phyloP scores from a whole-genome alignment of 192 early-diverging fungal species.

The Coemansia asiatica region DNA sequence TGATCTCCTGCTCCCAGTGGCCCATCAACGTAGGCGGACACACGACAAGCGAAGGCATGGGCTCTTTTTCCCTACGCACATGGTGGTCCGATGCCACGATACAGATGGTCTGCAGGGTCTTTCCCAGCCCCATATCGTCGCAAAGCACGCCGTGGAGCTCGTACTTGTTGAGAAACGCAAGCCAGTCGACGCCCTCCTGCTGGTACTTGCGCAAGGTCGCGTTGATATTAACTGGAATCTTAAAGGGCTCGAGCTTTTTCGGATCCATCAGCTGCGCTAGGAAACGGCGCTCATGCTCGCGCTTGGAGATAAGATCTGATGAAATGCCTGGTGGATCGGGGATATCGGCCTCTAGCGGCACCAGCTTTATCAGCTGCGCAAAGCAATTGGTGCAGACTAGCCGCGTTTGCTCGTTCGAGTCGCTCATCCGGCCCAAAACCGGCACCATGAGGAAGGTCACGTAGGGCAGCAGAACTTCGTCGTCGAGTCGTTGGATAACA shows the following conservation, averaged over 20 bases:
- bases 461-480: constrained; percentile 89
- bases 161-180: constrained; percentile 95
- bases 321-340: constrained; percentile 90
- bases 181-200: constrained; percentile 98
- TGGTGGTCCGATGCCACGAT: constrained; percentile 90
- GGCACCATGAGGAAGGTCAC: constrained; percentile 98
- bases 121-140: constrained; percentile 99
- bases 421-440: constrained; percentile 95
- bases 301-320: constrained; percentile 70
- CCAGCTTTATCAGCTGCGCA: constrained; percentile 92
- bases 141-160: constrained; percentile 96
- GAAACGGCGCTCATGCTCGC: constrained; percentile 89
- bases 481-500: constrained; percentile 74
- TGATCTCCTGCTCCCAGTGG: constrained; percentile 96
- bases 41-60: constrained; percentile 85
- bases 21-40: constrained; percentile 94
- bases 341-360: constrained; percentile 93
- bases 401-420: constrained; percentile 85
- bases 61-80: constrained; percentile 66
- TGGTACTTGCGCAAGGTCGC: constrained; percentile 95
- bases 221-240: constrained; percentile 85
- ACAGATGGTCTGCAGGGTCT: constrained; percentile 96
- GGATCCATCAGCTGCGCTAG: constrained; percentile 91
- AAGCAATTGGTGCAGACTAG: constrained; percentile 91
- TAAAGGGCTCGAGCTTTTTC: constrained; percentile 81